Percentiles rank a stretch among this genome's conserved stretches.
Evolutionary conservation across 768 basidiomycete genomes (phyloP).

Genomic region (Kwoniella shandongensis): DNA sequence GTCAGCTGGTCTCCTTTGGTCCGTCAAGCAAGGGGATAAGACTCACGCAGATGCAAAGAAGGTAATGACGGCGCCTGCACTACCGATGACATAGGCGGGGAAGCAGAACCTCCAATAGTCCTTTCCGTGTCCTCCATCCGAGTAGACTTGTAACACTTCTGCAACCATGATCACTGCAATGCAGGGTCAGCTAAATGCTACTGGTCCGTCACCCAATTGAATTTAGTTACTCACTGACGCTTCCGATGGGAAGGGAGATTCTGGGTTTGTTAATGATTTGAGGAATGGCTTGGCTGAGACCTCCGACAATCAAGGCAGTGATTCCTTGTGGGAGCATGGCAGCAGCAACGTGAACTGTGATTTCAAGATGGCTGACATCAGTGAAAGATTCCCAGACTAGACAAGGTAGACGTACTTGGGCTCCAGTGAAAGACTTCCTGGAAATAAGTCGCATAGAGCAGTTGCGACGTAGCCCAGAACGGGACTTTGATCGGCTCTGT

Average conservation of each 20-base stretch:
- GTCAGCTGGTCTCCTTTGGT: not conserved
- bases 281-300: constrained; percentile 27
- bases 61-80: constrained; percentile 33
- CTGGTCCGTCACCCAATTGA: not conserved
- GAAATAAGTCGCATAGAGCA: constrained; percentile 42
- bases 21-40: not conserved
- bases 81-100: constrained; percentile 43
- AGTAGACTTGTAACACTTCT: constrained; percentile 38
- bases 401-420: constrained; percentile 12
- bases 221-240: constrained; percentile 24
- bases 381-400: too few relatives aligned
- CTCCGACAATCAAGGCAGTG: constrained; percentile 35
- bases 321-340: constrained; percentile 48
- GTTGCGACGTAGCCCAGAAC: constrained; percentile 48
- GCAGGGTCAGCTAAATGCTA: not conserved
- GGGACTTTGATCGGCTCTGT: constrained; percentile 27
- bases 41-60: constrained; percentile 23
- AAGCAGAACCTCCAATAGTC: constrained; percentile 51
- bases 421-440: constrained; percentile 33
- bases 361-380: not conserved
- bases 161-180: constrained; percentile 34
- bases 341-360: constrained; percentile 37
- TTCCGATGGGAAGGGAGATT: constrained; percentile 36
- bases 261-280: constrained; percentile 37
- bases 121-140: constrained; percentile 41